A percentile compares a stretch with the other conserved stretches of the same genome.
Evolutionary conservation across 2,329 filamentous ascomycete species (phyloP).

Genomic region (Magnaporthiopsis incrustans): DNA sequence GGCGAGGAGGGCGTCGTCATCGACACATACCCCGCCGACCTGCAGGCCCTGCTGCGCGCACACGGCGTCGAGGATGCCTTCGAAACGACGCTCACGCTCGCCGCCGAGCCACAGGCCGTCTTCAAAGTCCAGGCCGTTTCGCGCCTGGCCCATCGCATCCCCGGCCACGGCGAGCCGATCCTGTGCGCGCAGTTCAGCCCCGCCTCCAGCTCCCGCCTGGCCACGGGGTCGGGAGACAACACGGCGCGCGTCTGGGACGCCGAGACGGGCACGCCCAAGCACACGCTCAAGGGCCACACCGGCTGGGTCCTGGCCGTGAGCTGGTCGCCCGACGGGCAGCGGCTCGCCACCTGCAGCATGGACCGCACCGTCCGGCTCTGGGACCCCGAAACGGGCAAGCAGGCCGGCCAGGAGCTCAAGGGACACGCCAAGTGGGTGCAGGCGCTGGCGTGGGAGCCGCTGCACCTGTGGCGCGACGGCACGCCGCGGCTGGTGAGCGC

Average conservation of each 20-base stretch:
- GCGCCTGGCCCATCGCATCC: slow-evolving; percentile 78
- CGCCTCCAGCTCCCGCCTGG: slow-evolving; percentile 64
- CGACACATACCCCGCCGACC: slow-evolving; percentile 47
- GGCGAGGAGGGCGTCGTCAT: slow-evolving; percentile 36
- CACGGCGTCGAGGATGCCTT: slow-evolving; percentile 52
- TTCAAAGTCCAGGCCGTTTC: slow-evolving; percentile 91
- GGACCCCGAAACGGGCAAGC: slow-evolving; percentile 74
- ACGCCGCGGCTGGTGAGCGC: slow-evolving; percentile 75
- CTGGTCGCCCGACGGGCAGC: slow-evolving; percentile 76
- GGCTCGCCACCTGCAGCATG: slow-evolving; percentile 85
- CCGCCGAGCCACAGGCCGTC: slow-evolving; percentile 74
- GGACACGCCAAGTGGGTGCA: slow-evolving; percentile 89
- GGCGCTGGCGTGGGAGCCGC: slow-evolving; percentile 86
- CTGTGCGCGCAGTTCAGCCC: slow-evolving; percentile 82
- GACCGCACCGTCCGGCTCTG: slow-evolving; percentile 87
- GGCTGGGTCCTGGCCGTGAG: slow-evolving; percentile 84
- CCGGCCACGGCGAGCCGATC: slow-evolving; percentile 87
- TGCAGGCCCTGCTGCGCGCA: slow-evolving; percentile 43
- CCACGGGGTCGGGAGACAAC: slow-evolving; percentile 76
- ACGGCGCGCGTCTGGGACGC: slow-evolving; percentile 93
- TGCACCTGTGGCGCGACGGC: slow-evolving; percentile 70
- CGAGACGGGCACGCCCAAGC: slow-evolving; percentile 80
- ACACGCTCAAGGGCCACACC: slow-evolving; percentile 79
- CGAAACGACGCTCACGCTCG: slow-evolving; percentile 42
- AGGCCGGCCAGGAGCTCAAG: slow-evolving; percentile 63